Percentiles rank a stretch among this genome's conserved stretches.
Conservation (phyloP, 2,329 filamentous ascomycete genomes). For the Ophiostoma fasciatum region DNA sequence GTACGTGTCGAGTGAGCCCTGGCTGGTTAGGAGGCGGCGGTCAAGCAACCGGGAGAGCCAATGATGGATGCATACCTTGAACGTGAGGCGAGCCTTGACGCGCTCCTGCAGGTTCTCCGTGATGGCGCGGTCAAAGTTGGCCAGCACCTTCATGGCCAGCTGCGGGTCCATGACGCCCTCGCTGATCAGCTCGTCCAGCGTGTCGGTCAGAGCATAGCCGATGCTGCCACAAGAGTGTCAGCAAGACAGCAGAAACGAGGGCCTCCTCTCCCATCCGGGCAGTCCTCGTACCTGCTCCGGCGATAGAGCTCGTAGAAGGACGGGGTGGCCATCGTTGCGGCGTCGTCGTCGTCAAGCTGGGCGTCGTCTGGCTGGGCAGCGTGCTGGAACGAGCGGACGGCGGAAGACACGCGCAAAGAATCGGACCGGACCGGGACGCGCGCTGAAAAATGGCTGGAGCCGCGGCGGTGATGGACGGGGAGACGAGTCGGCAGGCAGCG, state of each 20-base stretch:
- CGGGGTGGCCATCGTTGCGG: constrained; percentile 22
- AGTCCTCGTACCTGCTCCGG: constrained; percentile 67
- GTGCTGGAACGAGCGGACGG: too few species aligned
- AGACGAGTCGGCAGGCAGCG: constrained; percentile 1
- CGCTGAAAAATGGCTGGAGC: too few species aligned
- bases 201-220: constrained; percentile 85
- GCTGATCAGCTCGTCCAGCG: constrained; percentile 91
- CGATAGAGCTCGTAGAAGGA: constrained; percentile 91
- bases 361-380: too few species aligned
- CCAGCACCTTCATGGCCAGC: constrained; percentile 94
- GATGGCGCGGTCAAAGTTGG: constrained; percentile 88
- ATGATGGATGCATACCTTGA: constrained; percentile 51
- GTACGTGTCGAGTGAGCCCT: constrained; percentile 97
- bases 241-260: neutral
- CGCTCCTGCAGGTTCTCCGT: constrained; percentile 83
- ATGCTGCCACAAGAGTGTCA: constrained; percentile 52
- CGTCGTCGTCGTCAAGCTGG: neutral
- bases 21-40: too few species aligned
- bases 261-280: constrained; percentile 1
- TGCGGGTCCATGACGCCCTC: constrained; percentile 93
- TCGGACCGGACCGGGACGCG: too few species aligned
- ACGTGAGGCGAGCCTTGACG: constrained; percentile 79
- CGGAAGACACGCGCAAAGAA: too few species aligned
- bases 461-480: too few species aligned
- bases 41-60: too few species aligned